Evolutionary conservation across 2,329 filamentous ascomycete genomes (phyloP).

Genomic region (Ophiostoma pallidulum): DNA sequence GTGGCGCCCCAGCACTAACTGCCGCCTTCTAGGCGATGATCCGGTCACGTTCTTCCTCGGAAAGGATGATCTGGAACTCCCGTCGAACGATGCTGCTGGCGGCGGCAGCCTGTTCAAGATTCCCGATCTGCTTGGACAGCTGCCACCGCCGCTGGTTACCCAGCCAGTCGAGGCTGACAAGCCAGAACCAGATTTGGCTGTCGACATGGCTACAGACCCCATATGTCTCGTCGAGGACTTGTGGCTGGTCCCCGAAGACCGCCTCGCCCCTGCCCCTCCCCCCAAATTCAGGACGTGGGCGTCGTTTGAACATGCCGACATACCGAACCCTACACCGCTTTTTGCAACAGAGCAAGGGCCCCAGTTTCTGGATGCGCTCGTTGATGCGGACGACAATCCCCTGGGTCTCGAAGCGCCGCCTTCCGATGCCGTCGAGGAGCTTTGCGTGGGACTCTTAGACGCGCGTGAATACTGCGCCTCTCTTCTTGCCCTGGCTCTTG

Average conservation of each 20-base stretch:
- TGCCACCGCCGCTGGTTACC: background rate
- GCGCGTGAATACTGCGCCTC: constrained; percentile 43
- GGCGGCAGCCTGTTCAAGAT: constrained; percentile 36
- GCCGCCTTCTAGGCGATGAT: background rate
- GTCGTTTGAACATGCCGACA: constrained; percentile 40
- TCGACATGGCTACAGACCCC: background rate
- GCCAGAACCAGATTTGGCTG: no score
- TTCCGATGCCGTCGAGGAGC: no score
- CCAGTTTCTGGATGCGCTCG: constrained; percentile 53
- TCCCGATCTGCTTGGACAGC: constrained; percentile 23
- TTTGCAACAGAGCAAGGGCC: constrained; percentile 63
- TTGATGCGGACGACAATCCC: constrained; percentile 34
- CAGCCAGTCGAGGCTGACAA: background rate
- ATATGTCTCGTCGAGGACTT: constrained; percentile 26
- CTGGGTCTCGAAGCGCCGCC: constrained; percentile 18
- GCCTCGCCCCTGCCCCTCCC: constrained; percentile 15
- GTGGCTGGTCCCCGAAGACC: constrained; percentile 37
- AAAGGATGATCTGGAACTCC: constrained; percentile 7
- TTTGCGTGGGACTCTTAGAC: constrained; percentile 37
- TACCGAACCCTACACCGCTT: constrained; percentile 30
- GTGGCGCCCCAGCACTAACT: background rate
- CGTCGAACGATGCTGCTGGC: constrained; percentile 12
- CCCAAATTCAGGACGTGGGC: constrained; percentile 60
- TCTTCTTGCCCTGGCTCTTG: constrained; percentile 57
- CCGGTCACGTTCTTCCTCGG: constrained; percentile 11